A percentile compares a stretch with the other conserved stretches of the same genome.
These are phyloP conservation scores for Exophiala sideris DNA, from an alignment of 2,329 filamentous ascomycete species.

Conservation along the genomic window DNA sequence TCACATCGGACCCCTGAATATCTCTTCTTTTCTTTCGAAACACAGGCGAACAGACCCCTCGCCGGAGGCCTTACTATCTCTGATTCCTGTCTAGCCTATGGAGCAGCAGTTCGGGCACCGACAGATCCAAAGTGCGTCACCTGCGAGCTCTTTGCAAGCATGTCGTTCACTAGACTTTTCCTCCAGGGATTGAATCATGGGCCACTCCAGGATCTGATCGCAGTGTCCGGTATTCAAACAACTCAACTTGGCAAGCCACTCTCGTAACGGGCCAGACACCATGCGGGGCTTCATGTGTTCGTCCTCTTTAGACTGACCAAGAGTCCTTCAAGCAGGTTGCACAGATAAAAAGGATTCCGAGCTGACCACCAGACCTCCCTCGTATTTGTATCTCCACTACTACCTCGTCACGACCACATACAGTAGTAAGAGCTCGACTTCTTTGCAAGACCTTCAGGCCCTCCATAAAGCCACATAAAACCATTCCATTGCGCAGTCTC, in stretches of 20 bases:
- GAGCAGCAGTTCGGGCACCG: not conserved
- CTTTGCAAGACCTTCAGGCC: not conserved
- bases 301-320: not conserved
- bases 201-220: not conserved
- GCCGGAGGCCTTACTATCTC: too few species aligned
- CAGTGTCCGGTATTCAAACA: not conserved
- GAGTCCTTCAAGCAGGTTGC: too few species aligned
- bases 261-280: conserved; percentile 18
- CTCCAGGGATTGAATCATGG: not conserved
- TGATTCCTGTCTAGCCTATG: too few species aligned
- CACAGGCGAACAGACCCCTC: too few species aligned
- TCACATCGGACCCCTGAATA: too few species aligned
- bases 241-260: conserved; percentile 22
- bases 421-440: not conserved
- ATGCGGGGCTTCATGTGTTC: conserved; percentile 2
- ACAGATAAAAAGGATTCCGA: not conserved
- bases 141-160: too few species aligned
- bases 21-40: too few species aligned
- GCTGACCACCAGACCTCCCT: not conserved
- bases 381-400: not conserved
- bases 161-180: too few species aligned
- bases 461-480: conserved; percentile 1
- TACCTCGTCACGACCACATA: not conserved
- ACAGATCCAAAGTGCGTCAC: not conserved
- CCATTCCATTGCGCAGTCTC: not conserved